Evolutionary conservation across 1,284 basidiomycete species (phyloP), one percentile per base, ranked within the genome.

Genomic region (Trichosporon inkin): DNA sequence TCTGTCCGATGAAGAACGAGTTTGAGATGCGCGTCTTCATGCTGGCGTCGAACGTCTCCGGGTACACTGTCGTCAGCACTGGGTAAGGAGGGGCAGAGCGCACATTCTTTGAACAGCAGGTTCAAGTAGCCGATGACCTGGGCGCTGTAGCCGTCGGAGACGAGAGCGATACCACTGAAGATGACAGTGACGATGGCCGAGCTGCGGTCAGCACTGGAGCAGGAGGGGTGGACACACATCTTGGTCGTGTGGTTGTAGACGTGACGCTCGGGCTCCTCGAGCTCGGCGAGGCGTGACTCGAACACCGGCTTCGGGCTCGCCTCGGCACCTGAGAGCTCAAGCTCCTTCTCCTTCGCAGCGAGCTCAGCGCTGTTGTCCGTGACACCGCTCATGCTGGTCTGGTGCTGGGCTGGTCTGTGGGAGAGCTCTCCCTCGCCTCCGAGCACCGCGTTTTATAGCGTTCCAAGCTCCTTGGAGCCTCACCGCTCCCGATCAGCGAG

Each of bases 1-100:
- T 66, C 77, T 78, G 70, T 66, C 88, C 88, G 61, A 90, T 83
- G 58, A 89, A 83, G 36, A 89, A 81, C 11, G 88, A 76, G 71
- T 90, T 90, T 14, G 85, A 86, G 14, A 90, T 85, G 20, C 84
- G 82, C 2, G 88, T 90, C 13, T 86, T 86, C 34, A 88, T 81
- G 2, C 73, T 63, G 1, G 84, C 71, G 0, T 83, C 88, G 74
- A 89, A 89, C n/a, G 24, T 28, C 22, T 16, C 28, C 7, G 67
- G 67, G 55, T 68, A 68, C 22, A 68, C 64, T 63, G 47, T 44
- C 39, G 59, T 64, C 57, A 38, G 60, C 55, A 19, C 44, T 38
- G 35, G 19, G 6, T 4, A 14, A n/a, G 36, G 24, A 34, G 24
- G 2, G 32, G 14, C 14, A 19, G 54, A 71, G 61, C 54, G 41